A percentile compares a stretch with the other conserved stretches of the same genome.
Conservation (phyloP, 2,329 filamentous ascomycete genomes). For the Xylaria sp. region DNA sequence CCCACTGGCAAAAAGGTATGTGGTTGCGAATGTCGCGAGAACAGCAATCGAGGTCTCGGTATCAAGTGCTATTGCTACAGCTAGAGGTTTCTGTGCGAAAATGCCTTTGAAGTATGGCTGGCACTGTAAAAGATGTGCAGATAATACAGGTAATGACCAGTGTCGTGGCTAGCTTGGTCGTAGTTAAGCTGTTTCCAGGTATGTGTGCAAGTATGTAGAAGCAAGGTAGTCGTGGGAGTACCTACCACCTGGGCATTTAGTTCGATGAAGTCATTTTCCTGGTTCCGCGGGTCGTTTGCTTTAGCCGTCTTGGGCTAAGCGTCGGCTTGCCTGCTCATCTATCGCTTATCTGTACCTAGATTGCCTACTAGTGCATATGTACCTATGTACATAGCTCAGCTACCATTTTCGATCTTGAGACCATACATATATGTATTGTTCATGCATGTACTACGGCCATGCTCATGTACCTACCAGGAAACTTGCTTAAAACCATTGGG, state of each 20-base stretch:
- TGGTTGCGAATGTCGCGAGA: no score
- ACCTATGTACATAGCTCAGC: not conserved
- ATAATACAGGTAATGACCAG: not conserved
- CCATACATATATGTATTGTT: no score
- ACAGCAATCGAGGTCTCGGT: no score
- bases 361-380: not conserved
- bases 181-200: not conserved
- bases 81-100: no score
- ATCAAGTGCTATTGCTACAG: no score
- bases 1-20: not conserved
- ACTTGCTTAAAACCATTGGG: not conserved
- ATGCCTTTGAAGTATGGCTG: no score
- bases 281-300: constrained; percentile 14
- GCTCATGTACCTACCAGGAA: not conserved
- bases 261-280: constrained; percentile 39
- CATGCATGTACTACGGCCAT: no score
- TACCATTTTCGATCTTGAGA: not conserved
- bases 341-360: constrained; percentile 29
- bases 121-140: no score
- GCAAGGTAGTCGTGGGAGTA: not conserved
- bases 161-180: not conserved
- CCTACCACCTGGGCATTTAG: constrained; percentile 6
- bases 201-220: constrained; percentile 6
- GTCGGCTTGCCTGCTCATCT: not conserved
- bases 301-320: constrained; percentile 34